Evolutionary conservation across 1,284 basidiomycete genomes (phyloP).

Genomic region (Porodaedalea pini): DNA sequence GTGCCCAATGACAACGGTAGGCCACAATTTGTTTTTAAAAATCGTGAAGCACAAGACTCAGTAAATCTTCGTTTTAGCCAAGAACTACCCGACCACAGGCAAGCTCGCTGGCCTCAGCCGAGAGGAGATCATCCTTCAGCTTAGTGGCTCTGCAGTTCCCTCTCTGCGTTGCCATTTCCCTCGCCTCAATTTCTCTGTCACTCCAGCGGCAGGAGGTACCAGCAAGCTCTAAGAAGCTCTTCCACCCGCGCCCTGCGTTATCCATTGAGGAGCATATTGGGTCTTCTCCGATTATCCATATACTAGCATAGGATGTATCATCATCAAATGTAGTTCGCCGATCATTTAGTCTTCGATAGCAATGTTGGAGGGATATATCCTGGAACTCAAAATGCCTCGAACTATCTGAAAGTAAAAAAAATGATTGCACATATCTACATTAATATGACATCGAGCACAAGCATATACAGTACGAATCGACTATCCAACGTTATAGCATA

Average conservation of each 20-base stretch:
- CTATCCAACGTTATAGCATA: no score
- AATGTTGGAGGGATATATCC: no score
- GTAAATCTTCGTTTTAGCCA: slow-evolving; percentile 2
- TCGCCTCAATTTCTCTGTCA: slow-evolving; percentile 29
- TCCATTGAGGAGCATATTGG: no score
- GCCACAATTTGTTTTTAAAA: slow-evolving; percentile 1
- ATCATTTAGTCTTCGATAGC: no score
- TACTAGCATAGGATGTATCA: no score
- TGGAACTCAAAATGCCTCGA: no score
- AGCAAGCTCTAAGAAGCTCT: slow-evolving; percentile 9
- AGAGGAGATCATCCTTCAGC: slow-evolving; percentile 49
- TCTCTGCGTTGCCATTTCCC: slow-evolving; percentile 52
- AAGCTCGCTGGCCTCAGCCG: slow-evolving; percentile 46
- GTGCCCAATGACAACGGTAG: slow-evolving; percentile 50
- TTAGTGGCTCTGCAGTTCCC: slow-evolving; percentile 36
- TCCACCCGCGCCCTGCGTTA: no score
- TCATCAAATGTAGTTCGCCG: no score
- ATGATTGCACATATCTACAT: no score
- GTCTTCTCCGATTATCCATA: no score
- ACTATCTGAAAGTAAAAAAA: no score
- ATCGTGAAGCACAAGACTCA: slow-evolving; percentile 22
- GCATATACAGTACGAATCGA: background rate
- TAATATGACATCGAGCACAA: no score
- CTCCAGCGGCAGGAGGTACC: background rate
- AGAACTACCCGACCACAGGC: slow-evolving; percentile 30